Evolutionary conservation across 2,329 filamentous ascomycete species (phyloP).

Genomic region (Colletotrichum melonis): DNA sequence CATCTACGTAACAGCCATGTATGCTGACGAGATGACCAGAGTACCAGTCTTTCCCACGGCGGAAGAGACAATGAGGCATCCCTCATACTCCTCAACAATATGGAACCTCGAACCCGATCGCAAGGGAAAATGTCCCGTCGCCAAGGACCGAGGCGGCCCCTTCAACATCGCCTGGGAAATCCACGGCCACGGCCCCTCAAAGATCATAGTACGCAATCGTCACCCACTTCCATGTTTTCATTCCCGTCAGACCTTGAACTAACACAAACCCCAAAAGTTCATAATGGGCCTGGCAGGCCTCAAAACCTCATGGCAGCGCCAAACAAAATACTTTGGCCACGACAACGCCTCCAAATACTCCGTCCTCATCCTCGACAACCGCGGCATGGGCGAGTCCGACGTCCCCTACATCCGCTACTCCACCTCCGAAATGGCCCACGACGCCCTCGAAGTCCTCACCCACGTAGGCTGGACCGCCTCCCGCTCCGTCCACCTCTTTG

Average conservation of each 20-base stretch:
- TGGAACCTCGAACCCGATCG: conserved; percentile 77
- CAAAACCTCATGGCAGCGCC: conserved; percentile 81
- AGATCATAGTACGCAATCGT: conserved; percentile 73
- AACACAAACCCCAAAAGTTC: conserved; percentile 61
- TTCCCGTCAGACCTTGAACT: background rate
- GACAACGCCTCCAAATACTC: conserved; percentile 74
- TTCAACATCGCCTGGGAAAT: conserved; percentile 83
- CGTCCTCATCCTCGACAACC: conserved; percentile 83
- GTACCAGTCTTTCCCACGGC: conserved; percentile 53
- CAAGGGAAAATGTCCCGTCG: conserved; percentile 72
- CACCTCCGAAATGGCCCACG: conserved; percentile 85
- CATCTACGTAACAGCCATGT: too few relatives aligned
- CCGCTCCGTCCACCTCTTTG: conserved; percentile 73
- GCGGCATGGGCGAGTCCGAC: conserved; percentile 84
- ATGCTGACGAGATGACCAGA: background rate
- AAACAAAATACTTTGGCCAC: conserved; percentile 86
- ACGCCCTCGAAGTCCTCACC: conserved; percentile 76
- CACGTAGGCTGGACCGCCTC: conserved; percentile 74
- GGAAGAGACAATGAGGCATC: conserved; percentile 71
- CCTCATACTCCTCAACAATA: conserved; percentile 73
- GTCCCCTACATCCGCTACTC: conserved; percentile 83
- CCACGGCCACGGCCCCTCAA: conserved; percentile 78
- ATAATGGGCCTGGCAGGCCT: conserved; percentile 83
- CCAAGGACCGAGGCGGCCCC: conserved; percentile 78
- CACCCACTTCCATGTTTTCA: background rate